Evolutionary conservation across 106 monocot genomes (phyloP).

Genomic region (Triglochin maritima): DNA sequence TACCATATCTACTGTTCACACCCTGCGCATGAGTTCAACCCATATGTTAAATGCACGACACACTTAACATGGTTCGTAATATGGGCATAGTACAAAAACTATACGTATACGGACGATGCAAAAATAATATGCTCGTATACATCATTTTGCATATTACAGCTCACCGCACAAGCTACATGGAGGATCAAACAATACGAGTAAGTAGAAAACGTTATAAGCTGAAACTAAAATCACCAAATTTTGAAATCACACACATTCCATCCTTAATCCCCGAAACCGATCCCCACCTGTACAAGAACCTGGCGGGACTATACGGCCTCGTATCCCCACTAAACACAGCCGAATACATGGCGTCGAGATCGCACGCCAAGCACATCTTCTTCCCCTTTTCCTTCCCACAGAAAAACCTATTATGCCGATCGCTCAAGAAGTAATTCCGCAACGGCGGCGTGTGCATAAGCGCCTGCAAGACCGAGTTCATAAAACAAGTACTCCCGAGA

Average conservation of each 20-base stretch:
- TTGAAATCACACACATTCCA: background rate
- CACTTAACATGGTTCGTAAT: no score
- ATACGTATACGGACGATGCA: no score
- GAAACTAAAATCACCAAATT: no score
- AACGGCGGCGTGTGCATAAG: constrained; percentile 70
- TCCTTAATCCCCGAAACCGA: background rate
- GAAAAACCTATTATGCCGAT: constrained; percentile 58
- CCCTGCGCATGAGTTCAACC: no score
- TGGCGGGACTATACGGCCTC: constrained; percentile 70
- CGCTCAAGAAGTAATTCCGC: constrained; percentile 77
- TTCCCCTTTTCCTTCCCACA: constrained; percentile 41
- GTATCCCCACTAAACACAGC: constrained; percentile 76
- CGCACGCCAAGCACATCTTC: constrained; percentile 69
- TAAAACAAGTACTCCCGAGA: constrained; percentile 92
- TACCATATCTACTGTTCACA: no score
- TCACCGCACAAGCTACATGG: no score
- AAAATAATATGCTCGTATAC: no score
- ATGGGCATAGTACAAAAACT: no score
- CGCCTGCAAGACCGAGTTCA: constrained; percentile 93
- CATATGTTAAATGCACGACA: no score
- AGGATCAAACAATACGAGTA: no score
- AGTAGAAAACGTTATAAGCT: no score
- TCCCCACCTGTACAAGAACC: constrained; percentile 71
- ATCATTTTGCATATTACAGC: no score
- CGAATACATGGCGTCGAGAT: constrained; percentile 75